phyloP scores from a whole-genome alignment of 164 flowering plant species.

The Chimonanthus salicifolius region DNA sequence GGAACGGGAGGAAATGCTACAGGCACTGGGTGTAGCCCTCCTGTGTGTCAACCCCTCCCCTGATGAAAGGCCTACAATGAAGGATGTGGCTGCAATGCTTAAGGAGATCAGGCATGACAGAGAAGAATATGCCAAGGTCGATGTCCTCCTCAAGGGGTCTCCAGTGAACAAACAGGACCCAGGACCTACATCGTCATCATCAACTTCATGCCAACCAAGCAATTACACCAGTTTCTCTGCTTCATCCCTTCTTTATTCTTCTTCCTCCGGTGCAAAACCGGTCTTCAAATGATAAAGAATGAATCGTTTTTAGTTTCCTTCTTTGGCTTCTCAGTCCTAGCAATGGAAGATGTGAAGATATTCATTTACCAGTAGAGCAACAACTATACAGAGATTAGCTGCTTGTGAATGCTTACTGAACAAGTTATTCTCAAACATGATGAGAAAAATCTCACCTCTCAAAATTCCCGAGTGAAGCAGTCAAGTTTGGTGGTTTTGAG shows the following conservation, averaged over 20 bases:
- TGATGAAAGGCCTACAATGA: slow-evolving; percentile 88
- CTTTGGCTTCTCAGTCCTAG: background rate
- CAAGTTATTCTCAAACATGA: background rate
- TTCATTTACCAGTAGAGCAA: slow-evolving; percentile 4
- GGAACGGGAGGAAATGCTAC: slow-evolving; percentile 76
- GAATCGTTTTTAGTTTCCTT: background rate
- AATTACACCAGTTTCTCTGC: slow-evolving; percentile 66
- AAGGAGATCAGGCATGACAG: slow-evolving; percentile 77
- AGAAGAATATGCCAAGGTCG: slow-evolving; percentile 59
- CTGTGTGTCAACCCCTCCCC: slow-evolving; percentile 71
- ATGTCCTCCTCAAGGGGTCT: slow-evolving; percentile 45
- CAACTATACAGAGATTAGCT: background rate
- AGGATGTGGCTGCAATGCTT: slow-evolving; percentile 92
- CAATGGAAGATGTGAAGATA: slow-evolving; percentile 13
- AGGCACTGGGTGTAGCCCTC: slow-evolving; percentile 79
- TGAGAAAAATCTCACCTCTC: background rate
- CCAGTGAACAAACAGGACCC: slow-evolving; percentile 23
- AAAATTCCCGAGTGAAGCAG: background rate
- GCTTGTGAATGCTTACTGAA: background rate
- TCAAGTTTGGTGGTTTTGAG: background rate
- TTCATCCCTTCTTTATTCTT: no score
- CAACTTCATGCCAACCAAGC: slow-evolving; percentile 35
- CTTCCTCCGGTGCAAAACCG: slow-evolving; percentile 33
- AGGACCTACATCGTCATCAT: slow-evolving; percentile 23
- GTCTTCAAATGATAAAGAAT: slow-evolving; percentile 16